A percentile compares a stretch with the other conserved stretches of the same genome.
These are phyloP conservation scores for Apiospora saccharicola DNA, from an alignment of 2,329 filamentous ascomycete genomes.

Conservation along the genomic window DNA sequence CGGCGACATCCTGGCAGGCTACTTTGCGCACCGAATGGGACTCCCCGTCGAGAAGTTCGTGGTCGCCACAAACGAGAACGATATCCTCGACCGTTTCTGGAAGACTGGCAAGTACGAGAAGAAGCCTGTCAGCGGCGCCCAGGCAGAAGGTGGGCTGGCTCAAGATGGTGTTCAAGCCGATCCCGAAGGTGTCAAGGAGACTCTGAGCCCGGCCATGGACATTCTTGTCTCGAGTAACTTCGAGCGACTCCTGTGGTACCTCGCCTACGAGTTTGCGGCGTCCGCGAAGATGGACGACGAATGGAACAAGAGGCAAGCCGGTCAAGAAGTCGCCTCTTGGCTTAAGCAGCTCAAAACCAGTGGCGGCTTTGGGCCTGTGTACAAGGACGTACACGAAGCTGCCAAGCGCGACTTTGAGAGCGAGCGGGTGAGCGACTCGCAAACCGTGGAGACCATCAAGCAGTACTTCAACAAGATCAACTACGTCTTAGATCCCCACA, in stretches of 20 bases:
- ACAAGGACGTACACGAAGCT: conserved; percentile 72
- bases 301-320: conserved; percentile 73
- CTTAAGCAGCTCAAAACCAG: conserved; percentile 79
- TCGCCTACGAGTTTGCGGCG: conserved; percentile 76
- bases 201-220: conserved; percentile 95
- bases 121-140: conserved; percentile 66
- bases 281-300: conserved; percentile 67
- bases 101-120: conserved; percentile 90
- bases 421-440: conserved; percentile 71
- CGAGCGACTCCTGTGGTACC: conserved; percentile 92
- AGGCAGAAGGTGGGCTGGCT: conserved; percentile 69
- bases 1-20: conserved; percentile 88
- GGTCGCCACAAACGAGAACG: conserved; percentile 96
- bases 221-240: conserved; percentile 97
- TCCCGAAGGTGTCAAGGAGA: conserved; percentile 84
- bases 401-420: conserved; percentile 82
- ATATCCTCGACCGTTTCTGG: conserved; percentile 96
- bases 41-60: conserved; percentile 88
- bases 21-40: conserved; percentile 91
- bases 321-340: conserved; percentile 81
- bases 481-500: conserved; percentile 93
- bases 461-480: conserved; percentile 55
- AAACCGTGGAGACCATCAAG: conserved; percentile 74
- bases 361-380: conserved; percentile 82
- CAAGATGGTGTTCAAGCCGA: conserved; percentile 70